Percentiles rank a stretch among this genome's conserved stretches.
Evolutionary conservation across 2,329 filamentous ascomycete species (phyloP).

Genomic region (Pestalotiopsis sp.): DNA sequence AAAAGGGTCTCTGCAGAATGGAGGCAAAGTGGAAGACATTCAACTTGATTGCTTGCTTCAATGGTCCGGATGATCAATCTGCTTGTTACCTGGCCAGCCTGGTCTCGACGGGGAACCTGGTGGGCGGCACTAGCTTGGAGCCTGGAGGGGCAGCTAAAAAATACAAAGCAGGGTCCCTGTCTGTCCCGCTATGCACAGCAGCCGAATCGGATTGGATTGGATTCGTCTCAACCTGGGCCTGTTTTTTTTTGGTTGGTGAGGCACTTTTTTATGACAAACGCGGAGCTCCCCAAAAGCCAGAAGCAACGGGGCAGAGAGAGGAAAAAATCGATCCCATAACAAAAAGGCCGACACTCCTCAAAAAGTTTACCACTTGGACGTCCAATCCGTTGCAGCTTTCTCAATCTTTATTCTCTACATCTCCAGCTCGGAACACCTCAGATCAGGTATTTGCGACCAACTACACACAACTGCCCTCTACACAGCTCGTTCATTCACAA

Average conservation of each 20-base stretch:
- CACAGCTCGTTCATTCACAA: not conserved
- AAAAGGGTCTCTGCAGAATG: not conserved
- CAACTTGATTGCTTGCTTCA: not conserved
- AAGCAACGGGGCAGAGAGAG: not conserved
- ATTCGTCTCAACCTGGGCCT: not conserved
- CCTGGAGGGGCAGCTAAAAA: not conserved
- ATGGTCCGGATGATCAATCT: not conserved
- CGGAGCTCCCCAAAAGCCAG: constrained; percentile 10
- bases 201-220: not conserved
- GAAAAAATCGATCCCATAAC: not conserved
- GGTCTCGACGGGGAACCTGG: not conserved
- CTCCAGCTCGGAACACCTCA: not conserved
- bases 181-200: not conserved
- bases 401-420: not conserved
- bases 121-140: not conserved
- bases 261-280: constrained; percentile 6
- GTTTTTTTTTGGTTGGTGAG: constrained; percentile 2
- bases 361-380: not conserved
- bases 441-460: not conserved
- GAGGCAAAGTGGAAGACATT: not conserved
- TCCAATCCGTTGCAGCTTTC: not conserved
- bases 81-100: not conserved
- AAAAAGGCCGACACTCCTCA: constrained; percentile 4
- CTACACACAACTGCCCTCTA: not conserved
- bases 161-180: not conserved